A percentile compares a stretch with the other conserved stretches of the same genome.
phyloP scores from a whole-genome alignment of 176 grass and related monocot genomes.

The Juncus inflexus region DNA sequence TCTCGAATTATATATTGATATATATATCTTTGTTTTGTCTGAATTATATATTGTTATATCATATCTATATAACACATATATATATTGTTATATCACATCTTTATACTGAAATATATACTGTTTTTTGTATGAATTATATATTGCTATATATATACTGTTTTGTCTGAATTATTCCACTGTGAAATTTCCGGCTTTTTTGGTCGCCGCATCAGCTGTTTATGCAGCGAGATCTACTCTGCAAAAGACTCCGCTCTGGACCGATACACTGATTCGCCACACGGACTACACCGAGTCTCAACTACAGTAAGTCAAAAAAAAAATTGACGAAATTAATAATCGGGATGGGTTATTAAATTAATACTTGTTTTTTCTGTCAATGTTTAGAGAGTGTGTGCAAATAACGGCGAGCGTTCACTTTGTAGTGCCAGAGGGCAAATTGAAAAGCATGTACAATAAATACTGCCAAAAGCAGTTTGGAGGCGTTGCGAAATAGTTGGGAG shows the following conservation, averaged over 20 bases:
- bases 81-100: no score
- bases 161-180: not conserved
- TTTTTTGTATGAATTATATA: no score
- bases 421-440: slow-evolving; percentile 32
- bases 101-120: no score
- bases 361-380: not conserved
- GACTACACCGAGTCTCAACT: slow-evolving; percentile 39
- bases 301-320: slow-evolving; percentile 27
- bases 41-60: no score
- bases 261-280: slow-evolving; percentile 53
- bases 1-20: no score
- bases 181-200: slow-evolving; percentile 34
- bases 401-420: slow-evolving; percentile 30
- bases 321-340: not conserved
- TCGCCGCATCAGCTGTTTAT: slow-evolving; percentile 53
- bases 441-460: slow-evolving; percentile 46
- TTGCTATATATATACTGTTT: no score
- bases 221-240: slow-evolving; percentile 54
- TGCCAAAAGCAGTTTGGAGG: slow-evolving; percentile 17
- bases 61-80: no score
- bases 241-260: slow-evolving; percentile 61
- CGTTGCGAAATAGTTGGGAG: slow-evolving; percentile 30
- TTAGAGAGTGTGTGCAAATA: slow-evolving; percentile 35
- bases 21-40: no score
- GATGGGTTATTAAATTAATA: not conserved